Evolutionary conservation across 768 basidiomycete genomes (phyloP).

Genomic region (Porpolomopsis calyptriformis): DNA sequence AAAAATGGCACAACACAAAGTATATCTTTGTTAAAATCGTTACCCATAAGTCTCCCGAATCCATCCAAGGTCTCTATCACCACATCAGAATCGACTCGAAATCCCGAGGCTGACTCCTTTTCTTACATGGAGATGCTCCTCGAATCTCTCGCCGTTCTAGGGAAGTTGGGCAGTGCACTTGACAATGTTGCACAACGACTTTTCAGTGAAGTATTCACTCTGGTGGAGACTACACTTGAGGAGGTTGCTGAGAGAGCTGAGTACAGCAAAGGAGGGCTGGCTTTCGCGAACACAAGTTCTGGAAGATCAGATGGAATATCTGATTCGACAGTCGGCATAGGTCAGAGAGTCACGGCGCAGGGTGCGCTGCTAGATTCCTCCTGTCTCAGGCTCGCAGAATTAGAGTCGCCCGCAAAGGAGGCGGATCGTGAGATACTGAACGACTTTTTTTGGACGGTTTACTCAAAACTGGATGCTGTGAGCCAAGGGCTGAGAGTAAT

Average conservation of each 20-base stretch:
- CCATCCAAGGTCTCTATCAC: constrained; percentile 5
- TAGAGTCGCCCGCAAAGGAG: constrained; percentile 63
- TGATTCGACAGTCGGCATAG: constrained; percentile 16
- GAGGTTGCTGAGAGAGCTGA: constrained; percentile 90
- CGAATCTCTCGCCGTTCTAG: constrained; percentile 87
- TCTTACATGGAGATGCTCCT: constrained; percentile 85
- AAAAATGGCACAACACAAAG: constrained; percentile 13
- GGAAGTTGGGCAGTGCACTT: constrained; percentile 73
- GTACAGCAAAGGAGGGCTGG: constrained; percentile 47
- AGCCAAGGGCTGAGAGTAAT: constrained; percentile 83
- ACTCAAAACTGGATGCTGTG: constrained; percentile 91
- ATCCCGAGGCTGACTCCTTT: constrained; percentile 91
- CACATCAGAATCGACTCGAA: constrained; percentile 21
- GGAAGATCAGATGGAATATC: constrained; percentile 36
- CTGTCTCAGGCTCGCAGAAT: constrained; percentile 52
- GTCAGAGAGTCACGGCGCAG: constrained; percentile 16
- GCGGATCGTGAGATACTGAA: constrained; percentile 76
- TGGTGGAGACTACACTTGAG: constrained; percentile 80
- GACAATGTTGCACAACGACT: constrained; percentile 80
- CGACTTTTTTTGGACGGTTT: constrained; percentile 96
- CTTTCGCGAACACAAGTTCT: constrained; percentile 19
- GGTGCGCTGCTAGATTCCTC: constrained; percentile 35
- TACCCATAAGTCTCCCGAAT: too few species aligned
- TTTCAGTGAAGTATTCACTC: constrained; percentile 67
- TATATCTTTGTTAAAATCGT: constrained; percentile 16